These are phyloP conservation scores for Colletotrichum sidae DNA, from an alignment of 2,329 filamentous ascomycete genomes.

Conservation along the genomic window DNA sequence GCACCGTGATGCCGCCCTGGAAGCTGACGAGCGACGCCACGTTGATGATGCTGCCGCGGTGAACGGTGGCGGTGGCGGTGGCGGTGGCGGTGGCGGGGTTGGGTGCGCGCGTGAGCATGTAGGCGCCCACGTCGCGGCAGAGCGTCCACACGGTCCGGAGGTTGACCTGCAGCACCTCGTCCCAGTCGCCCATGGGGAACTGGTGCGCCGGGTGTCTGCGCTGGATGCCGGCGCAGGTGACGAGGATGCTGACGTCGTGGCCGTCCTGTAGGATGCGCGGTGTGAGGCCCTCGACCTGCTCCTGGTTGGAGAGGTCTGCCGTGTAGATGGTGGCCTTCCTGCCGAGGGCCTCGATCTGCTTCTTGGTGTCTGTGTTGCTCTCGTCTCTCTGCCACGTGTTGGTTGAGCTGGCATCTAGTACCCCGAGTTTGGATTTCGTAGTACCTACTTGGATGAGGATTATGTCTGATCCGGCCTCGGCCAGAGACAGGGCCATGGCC, in stretches of 20 bases:
- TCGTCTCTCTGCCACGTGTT: constrained; percentile 36
- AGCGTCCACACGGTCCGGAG: constrained; percentile 84
- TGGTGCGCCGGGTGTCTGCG: constrained; percentile 70
- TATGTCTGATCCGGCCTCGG: constrained; percentile 39
- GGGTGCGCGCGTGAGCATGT: constrained; percentile 74
- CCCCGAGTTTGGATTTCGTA: background rate
- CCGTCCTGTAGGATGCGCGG: constrained; percentile 38
- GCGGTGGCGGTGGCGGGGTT: constrained; percentile 47
- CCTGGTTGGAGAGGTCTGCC: constrained; percentile 39
- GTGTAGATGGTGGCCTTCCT: constrained; percentile 42
- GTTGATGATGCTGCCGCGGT: constrained; percentile 83
- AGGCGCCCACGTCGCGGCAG: constrained; percentile 79
- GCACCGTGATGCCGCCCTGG: constrained; percentile 88
- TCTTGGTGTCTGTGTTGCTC: constrained; percentile 39
- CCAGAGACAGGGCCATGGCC: constrained; percentile 40
- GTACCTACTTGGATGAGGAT: constrained; percentile 35
- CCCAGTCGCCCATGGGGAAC: constrained; percentile 74
- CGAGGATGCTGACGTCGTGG: constrained; percentile 64
- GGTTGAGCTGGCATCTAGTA: background rate
- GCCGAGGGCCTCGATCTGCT: constrained; percentile 36
- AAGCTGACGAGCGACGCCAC: constrained; percentile 83
- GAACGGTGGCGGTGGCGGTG: constrained; percentile 60
- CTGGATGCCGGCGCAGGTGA: constrained; percentile 78
- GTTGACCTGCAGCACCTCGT: constrained; percentile 82
- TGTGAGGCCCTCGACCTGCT: constrained; percentile 36